These are phyloP conservation scores for Coix lacrymajobi DNA, from an alignment of 176 grass and related monocot species.

Conservation along the genomic window DNA sequence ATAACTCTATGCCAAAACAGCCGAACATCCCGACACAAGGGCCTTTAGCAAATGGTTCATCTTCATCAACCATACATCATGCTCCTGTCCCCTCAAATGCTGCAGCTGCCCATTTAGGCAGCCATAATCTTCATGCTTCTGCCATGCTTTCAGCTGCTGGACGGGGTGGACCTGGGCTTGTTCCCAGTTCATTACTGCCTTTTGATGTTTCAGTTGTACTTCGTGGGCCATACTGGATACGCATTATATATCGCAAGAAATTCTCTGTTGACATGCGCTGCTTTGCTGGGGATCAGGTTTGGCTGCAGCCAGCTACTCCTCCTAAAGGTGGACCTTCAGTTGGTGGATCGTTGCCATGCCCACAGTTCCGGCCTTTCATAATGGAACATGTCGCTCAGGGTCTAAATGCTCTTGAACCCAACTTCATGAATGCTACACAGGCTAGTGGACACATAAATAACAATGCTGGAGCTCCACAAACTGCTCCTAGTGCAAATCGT, in stretches of 20 bases:
- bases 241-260: slow-evolving; percentile 98
- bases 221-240: slow-evolving; percentile 98
- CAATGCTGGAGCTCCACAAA: slow-evolving; percentile 46
- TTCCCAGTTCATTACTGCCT: slow-evolving; percentile 96
- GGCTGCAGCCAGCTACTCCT: slow-evolving; percentile 97
- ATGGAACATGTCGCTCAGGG: slow-evolving; percentile 99
- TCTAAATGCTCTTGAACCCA: slow-evolving; percentile 93
- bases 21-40: slow-evolving; percentile 39
- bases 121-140: slow-evolving; percentile 68
- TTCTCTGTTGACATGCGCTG: slow-evolving; percentile 99
- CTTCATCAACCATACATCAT: slow-evolving; percentile 53
- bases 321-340: slow-evolving; percentile 87
- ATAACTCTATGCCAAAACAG: slow-evolving; percentile 60
- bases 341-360: slow-evolving; percentile 95
- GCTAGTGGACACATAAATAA: slow-evolving; percentile 49
- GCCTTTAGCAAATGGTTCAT: slow-evolving; percentile 49
- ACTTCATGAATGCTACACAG: slow-evolving; percentile 56
- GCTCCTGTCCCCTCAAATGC: slow-evolving; percentile 33
- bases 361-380: slow-evolving; percentile 98
- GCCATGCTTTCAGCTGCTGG: slow-evolving; percentile 84
- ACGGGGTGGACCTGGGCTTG: slow-evolving; percentile 83
- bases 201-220: slow-evolving; percentile 99
- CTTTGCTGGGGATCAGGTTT: slow-evolving; percentile 98
- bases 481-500: slow-evolving; percentile 47
- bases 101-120: slow-evolving; percentile 52